Evolutionary conservation across 768 basidiomycete species (phyloP).

Genomic region (Saitozyma podzolica): DNA sequence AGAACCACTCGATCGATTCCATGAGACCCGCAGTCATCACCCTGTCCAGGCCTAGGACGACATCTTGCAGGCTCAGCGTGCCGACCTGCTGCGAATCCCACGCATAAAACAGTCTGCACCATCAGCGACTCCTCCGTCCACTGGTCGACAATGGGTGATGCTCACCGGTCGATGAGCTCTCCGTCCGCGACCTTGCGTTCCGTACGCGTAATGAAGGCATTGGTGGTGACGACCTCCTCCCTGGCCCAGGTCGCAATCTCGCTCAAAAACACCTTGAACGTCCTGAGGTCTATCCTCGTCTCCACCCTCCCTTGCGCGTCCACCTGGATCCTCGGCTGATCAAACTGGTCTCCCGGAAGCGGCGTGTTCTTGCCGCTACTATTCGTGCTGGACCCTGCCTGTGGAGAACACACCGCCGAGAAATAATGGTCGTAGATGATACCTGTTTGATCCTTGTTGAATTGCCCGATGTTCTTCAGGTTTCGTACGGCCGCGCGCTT

Average conservation of each 20-base stretch:
- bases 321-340: conserved; percentile 46
- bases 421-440: conserved; percentile 83
- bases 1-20: conserved; percentile 99
- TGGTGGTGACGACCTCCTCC: conserved; percentile 85
- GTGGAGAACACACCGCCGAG: conserved; percentile 57
- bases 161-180: conserved; percentile 78
- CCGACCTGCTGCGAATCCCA: conserved; percentile 85
- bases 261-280: conserved; percentile 85
- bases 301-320: conserved; percentile 74
- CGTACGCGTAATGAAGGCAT: conserved; percentile 88
- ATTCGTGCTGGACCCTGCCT: conserved; percentile 11
- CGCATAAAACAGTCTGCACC: conserved; percentile 71
- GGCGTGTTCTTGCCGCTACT: conserved; percentile 6
- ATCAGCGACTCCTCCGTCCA: conserved; percentile 6
- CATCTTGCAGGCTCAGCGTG: conserved; percentile 77
- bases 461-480: conserved; percentile 72
- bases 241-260: conserved; percentile 95
- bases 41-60: conserved; percentile 81
- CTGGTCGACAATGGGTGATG: not conserved
- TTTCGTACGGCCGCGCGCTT: conserved; percentile 89
- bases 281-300: conserved; percentile 78
- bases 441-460: conserved; percentile 82
- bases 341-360: conserved; percentile 40
- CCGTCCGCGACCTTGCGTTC: conserved; percentile 92
- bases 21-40: conserved; percentile 96